Conservation (phyloP, 306 rosid species). For the Trifolium pratense region DNA sequence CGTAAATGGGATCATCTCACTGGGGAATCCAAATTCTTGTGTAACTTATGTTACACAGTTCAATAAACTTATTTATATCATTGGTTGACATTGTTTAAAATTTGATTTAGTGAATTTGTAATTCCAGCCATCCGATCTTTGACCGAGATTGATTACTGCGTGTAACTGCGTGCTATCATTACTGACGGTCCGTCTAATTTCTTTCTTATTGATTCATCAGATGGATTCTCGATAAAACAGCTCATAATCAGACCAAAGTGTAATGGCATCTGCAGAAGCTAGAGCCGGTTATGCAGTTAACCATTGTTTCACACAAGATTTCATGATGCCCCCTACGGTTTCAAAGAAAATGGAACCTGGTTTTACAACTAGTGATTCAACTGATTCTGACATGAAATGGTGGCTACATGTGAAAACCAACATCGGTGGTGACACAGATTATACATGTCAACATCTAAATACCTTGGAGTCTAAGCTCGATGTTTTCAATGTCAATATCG, state of each 20-base stretch:
- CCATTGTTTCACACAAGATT: constrained; percentile 41
- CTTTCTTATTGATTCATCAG: constrained; percentile 36
- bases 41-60: too few relatives aligned
- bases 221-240: constrained; percentile 21
- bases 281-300: constrained; percentile 40
- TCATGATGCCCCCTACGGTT: constrained; percentile 19
- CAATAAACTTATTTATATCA: too few relatives aligned
- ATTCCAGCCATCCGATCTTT: neutral
- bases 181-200: neutral
- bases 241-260: neutral
- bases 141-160: neutral
- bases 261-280: constrained; percentile 47
- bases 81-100: neutral
- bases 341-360: constrained; percentile 48
- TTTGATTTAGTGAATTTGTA: neutral
- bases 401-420: constrained; percentile 72
- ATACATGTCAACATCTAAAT: constrained; percentile 46
- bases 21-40: too few relatives aligned
- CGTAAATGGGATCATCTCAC: too few relatives aligned
- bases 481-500: constrained; percentile 38
- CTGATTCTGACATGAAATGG: constrained; percentile 57
- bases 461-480: constrained; percentile 57
- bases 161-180: neutral
- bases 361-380: constrained; percentile 43
- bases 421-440: constrained; percentile 48